Percentiles rank a stretch among this genome's conserved stretches.
These are phyloP conservation scores for Populus pruinosa DNA, from an alignment of 345 rosid species.

Conservation along the genomic window DNA sequence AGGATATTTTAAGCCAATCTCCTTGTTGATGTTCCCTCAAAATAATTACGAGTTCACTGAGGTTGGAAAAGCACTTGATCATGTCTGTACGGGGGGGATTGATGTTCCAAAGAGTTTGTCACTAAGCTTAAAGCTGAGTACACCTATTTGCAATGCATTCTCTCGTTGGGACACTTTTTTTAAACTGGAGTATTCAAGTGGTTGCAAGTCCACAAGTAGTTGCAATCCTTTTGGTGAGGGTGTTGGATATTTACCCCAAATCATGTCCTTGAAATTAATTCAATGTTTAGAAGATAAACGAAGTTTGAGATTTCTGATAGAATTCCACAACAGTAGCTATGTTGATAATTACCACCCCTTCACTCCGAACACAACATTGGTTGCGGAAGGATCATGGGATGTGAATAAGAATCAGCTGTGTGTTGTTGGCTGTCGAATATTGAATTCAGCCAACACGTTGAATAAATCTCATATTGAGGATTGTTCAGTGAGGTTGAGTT, in stretches of 20 bases:
- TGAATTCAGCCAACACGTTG: neutral
- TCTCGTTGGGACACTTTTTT: neutral
- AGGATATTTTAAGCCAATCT: constrained; percentile 21
- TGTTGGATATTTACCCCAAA: constrained; percentile 18
- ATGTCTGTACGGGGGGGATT: neutral
- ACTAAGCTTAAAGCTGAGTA: constrained; percentile 10
- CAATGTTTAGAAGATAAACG: constrained; percentile 23
- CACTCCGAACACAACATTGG: constrained; percentile 20
- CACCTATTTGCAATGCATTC: constrained; percentile 21
- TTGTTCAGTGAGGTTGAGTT: constrained; percentile 29
- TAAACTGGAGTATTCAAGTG: constrained; percentile 17
- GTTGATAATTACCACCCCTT: constrained; percentile 1
- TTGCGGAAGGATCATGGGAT: constrained; percentile 40
- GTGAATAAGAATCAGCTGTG: constrained; percentile 18
- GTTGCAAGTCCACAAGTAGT: constrained; percentile 10
- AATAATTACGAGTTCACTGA: constrained; percentile 17
- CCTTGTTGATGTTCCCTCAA: constrained; percentile 27
- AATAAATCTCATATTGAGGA: constrained; percentile 19
- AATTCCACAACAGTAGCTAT: constrained; percentile 15
- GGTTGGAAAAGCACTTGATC: constrained; percentile 1
- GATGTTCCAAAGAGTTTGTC: neutral
- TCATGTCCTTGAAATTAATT: constrained; percentile 18
- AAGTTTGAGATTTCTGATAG: constrained; percentile 21
- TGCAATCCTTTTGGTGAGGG: constrained; percentile 23
- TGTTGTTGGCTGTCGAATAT: constrained; percentile 30